Base-by-base conservation (phyloP, 257 asterid genomes). In the Solanum sejunctum region DNA sequence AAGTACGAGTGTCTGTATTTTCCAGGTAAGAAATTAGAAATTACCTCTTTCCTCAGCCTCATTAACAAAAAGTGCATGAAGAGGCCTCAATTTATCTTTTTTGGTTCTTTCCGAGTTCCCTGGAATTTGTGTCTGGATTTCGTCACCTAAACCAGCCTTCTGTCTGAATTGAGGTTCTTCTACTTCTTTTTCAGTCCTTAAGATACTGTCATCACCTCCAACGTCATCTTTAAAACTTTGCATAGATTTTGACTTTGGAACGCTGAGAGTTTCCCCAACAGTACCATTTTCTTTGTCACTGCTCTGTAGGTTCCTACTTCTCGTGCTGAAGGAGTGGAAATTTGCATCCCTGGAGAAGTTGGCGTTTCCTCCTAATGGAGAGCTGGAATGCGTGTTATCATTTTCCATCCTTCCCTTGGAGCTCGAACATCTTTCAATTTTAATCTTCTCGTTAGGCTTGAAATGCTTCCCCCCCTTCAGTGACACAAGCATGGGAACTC, bases 401-500 rank as follows among this genome's bases (percentile, higher is more conserved):
- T 83, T 84, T 69, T 86, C 89, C 43, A 70, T 85, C 84, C 92
- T 89, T 75, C 86, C 91, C 47, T 84, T 85, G 18, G 90, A 94
- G 88, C 87, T 87, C 15, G 88, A 73, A 71, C 84, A 43, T 87
- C 86, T 88, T 54, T 89, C 85, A 54, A 81, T n/a, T 54, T 69
- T 88, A 18, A 66, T 64, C 56, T 55, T 83, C 49, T 71, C 88
- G 66, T 82, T 87, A 12, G 89, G 49, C 80, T 88, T 90, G 52
- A 83, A 81, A 66, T 83, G 81, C 23, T 85, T 86, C 83, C 86
- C 84, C 66, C 86, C 84, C 64, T 86, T 85, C 43, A 91, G 85
- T 8, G 95, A 87, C 84, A 86, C 87, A 71, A 92, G 85, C 85
- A 91, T 84, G 20, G 97, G 96, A 52, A 91, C 91, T 81, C 92